Evolutionary conservation across 2,329 filamentous ascomycete species (phyloP), one percentile per base, ranked within the genome.

Genomic region (Dactylellina cionopaga): DNA sequence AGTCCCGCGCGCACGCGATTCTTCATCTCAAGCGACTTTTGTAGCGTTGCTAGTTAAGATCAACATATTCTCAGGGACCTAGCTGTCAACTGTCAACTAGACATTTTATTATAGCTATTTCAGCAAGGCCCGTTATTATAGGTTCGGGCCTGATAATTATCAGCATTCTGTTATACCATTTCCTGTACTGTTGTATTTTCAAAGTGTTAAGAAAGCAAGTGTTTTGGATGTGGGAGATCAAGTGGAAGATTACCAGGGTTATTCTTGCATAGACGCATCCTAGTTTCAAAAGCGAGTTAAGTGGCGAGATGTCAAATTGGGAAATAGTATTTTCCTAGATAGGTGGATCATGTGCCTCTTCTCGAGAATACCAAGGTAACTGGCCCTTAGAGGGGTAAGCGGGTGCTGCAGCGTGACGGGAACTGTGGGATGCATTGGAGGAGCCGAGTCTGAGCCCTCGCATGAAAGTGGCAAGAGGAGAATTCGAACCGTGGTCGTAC

Each of bases 71-170:
- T 55, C 22, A 27, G 33, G n/a, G 11, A 13, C 24, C 22, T 11
- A n/a, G 22, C 39, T 56, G 39, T 65, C 49, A 56, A 56, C 43
- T 49, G 52, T 58, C 52, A 51, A 52, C 46, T 25, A n/a, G 33
- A 33, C 13, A 19, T 47, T 25, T 27, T 13, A 33, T 27, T 22
- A 29, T n/a, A 22, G 37, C n/a, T n/a, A n/a, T n/a, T n/a, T n/a
- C n/a, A 33, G 44, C 63, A 59, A 60, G 63, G 54, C 44, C 63
- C 15, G 7, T 17, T 41, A 24, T 17, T 60, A 59, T 68, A 68
- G 52, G 46, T 31, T 27, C 44, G 19, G 63, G 63, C 63, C 63
- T 68, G 63, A 60, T 60, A 56, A 19, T 59, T 39, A 52, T 22
- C 35, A 39, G 35, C n/a, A n/a, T 44, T 43, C 10, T 39, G 5